These are phyloP conservation scores for Claviceps sp. DNA, from an alignment of 2,329 filamentous ascomycete genomes.

Conservation along the genomic window DNA sequence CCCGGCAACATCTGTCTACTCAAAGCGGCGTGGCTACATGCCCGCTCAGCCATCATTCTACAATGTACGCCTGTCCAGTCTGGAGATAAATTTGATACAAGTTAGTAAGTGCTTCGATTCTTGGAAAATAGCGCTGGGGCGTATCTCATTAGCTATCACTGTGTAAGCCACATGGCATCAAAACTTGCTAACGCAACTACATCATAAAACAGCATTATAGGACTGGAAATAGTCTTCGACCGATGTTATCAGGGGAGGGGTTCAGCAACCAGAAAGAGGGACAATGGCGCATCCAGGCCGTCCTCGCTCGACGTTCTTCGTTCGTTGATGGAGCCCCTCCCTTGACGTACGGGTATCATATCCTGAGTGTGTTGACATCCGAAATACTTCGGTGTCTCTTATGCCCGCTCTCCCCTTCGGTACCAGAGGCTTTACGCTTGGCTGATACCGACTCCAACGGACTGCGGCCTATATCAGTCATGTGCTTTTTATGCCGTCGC, in stretches of 20 bases:
- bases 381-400: constrained; percentile 48
- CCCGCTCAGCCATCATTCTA: too few relatives aligned
- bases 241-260: too few relatives aligned
- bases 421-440: constrained; percentile 40
- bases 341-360: constrained; percentile 20
- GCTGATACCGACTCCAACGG: constrained; percentile 34
- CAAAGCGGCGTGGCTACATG: too few relatives aligned
- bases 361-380: constrained; percentile 35
- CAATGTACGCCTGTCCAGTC: too few relatives aligned
- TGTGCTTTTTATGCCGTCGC: constrained; percentile 40
- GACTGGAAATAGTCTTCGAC: constrained; percentile 27
- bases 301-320: constrained; percentile 28
- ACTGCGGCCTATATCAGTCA: constrained; percentile 32
- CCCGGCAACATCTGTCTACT: too few relatives aligned
- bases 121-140: too few relatives aligned
- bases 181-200: not conserved
- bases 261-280: too few relatives aligned
- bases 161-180: not conserved
- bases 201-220: constrained; percentile 10
- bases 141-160: not conserved
- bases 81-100: too few relatives aligned
- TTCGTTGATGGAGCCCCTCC: not conserved
- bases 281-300: constrained; percentile 21
- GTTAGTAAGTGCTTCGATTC: too few relatives aligned
- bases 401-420: constrained; percentile 28